A percentile compares a stretch with the other conserved stretches of the same genome.
These are phyloP conservation scores for Acrocalymma vagum DNA, from an alignment of 2,329 filamentous ascomycete species.

Conservation along the genomic window DNA sequence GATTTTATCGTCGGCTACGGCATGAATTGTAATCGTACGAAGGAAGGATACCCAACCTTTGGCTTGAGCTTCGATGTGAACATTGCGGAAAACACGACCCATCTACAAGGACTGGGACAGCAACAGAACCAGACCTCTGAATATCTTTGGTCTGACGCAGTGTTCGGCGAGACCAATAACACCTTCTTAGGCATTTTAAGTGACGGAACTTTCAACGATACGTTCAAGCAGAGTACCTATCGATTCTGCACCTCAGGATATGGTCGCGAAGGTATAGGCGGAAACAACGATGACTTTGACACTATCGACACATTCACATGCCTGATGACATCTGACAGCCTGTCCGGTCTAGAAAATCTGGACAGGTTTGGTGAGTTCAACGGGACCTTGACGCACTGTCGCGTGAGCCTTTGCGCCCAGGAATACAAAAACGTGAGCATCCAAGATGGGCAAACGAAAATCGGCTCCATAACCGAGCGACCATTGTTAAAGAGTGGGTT, in stretches of 20 bases:
- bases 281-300: slow-evolving; percentile 1
- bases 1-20: no score
- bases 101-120: background rate
- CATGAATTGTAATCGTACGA: slow-evolving; percentile 1
- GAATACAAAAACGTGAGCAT: slow-evolving; percentile 1
- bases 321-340: background rate
- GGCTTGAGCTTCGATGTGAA: background rate
- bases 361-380: slow-evolving; percentile 5
- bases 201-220: background rate
- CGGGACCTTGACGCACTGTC: slow-evolving; percentile 2
- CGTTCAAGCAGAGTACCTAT: background rate
- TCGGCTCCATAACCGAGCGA: no score
- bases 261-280: background rate
- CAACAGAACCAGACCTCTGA: background rate
- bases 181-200: no score
- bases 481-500: no score
- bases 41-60: slow-evolving; percentile 1
- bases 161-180: slow-evolving; percentile 1
- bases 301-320: slow-evolving; percentile 7
- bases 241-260: slow-evolving; percentile 3
- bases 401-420: slow-evolving; percentile 5
- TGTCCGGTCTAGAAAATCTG: background rate
- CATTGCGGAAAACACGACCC: background rate
- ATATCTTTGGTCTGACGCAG: background rate
- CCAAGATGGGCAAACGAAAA: no score